Conservation (phyloP, 2,329 filamentous ascomycete species). For the Calonectria leucothoes region DNA sequence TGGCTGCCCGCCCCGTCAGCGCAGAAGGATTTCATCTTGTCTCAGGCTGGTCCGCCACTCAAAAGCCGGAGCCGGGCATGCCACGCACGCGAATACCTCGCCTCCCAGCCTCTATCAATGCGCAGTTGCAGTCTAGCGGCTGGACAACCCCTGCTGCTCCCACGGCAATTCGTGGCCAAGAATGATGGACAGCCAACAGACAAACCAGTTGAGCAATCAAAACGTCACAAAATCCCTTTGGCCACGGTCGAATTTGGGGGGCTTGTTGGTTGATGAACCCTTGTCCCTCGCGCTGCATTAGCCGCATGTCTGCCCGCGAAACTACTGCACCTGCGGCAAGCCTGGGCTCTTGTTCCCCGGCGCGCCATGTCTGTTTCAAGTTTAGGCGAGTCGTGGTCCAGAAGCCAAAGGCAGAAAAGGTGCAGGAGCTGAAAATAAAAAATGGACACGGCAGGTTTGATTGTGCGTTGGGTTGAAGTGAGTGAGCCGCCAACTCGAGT, state of each 20-base stretch:
- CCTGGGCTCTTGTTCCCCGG: neutral
- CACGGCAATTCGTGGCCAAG: neutral
- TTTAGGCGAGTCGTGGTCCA: neutral
- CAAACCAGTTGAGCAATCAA: neutral
- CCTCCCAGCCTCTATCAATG: neutral
- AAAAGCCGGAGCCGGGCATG: neutral
- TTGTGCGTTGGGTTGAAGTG: neutral
- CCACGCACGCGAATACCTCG: neutral
- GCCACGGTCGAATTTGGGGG: neutral
- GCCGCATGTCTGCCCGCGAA: conserved; percentile 25
- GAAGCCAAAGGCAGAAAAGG: neutral
- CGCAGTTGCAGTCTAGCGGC: conserved; percentile 17
- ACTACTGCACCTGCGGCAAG: conserved; percentile 12
- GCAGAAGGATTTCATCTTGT: neutral
- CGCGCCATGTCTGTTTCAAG: conserved; percentile 18
- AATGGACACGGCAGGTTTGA: neutral
- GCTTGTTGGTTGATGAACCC: conserved; percentile 16
- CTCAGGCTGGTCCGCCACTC: neutral
- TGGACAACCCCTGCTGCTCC: neutral
- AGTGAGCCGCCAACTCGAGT: neutral
- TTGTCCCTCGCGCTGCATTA: conserved; percentile 17
- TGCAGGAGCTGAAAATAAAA: conserved; percentile 14
- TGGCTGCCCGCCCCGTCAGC: neutral
- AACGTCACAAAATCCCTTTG: neutral
- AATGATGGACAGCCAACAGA: neutral